These are phyloP conservation scores for Ogataea methanolica DNA, from an alignment of 805 yeast species.

Conservation along the genomic window DNA sequence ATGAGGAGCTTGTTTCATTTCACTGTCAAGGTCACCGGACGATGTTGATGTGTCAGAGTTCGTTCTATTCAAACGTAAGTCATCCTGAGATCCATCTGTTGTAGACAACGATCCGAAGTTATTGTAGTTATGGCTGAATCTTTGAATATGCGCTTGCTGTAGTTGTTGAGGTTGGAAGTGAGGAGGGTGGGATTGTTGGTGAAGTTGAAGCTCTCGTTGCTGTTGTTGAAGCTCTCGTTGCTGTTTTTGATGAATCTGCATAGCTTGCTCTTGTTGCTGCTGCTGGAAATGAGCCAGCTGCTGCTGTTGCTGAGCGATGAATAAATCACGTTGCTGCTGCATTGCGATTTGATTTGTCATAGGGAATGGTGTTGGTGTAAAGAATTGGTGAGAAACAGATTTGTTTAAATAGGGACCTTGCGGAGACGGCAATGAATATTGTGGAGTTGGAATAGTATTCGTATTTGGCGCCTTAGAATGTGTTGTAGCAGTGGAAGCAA, in stretches of 20 bases:
- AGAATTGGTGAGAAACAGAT: slow-evolving; percentile 5
- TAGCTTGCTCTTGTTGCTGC: slow-evolving; percentile 52
- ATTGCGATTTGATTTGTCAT: slow-evolving; percentile 1
- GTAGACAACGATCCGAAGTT: slow-evolving; percentile 24
- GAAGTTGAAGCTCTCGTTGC: slow-evolving; percentile 6
- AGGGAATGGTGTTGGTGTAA: slow-evolving; percentile 3
- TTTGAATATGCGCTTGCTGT: slow-evolving; percentile 15
- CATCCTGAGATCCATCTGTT: slow-evolving; percentile 27
- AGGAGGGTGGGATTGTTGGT: slow-evolving; percentile 9
- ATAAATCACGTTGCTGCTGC: slow-evolving; percentile 6
- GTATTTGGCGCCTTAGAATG: background rate
- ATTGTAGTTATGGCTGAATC: slow-evolving; percentile 18
- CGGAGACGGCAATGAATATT: slow-evolving; percentile 15
- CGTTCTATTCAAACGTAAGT: slow-evolving; percentile 18
- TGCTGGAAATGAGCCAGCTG: slow-evolving; percentile 60
- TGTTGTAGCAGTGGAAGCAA: slow-evolving; percentile 2
- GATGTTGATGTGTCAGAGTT: slow-evolving; percentile 27
- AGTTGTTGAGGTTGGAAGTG: slow-evolving; percentile 1
- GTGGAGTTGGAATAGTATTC: slow-evolving; percentile 1
- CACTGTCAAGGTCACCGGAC: slow-evolving; percentile 15
- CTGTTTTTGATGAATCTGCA: slow-evolving; percentile 3
- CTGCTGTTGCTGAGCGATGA: slow-evolving; percentile 9
- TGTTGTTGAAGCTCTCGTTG: slow-evolving; percentile 4
- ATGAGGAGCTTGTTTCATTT: slow-evolving; percentile 12
- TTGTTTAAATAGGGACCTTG: slow-evolving; percentile 5